Base-by-base conservation (phyloP, 2,329 filamentous ascomycete genomes). In the Aspergillus costaricaensis region DNA sequence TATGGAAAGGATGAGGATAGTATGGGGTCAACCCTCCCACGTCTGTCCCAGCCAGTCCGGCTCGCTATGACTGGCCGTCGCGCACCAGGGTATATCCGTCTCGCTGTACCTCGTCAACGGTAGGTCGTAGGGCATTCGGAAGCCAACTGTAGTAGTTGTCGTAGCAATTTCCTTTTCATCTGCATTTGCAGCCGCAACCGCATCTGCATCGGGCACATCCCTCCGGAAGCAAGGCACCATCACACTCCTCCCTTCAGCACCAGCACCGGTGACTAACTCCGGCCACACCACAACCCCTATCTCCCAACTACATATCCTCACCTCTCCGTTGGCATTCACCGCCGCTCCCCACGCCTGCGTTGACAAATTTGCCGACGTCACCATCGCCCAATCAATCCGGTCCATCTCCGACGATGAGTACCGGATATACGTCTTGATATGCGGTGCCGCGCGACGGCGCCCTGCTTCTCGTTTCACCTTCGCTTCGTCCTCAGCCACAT, bases 311-410 rank as follows among this genome's bases (percentile, higher is more conserved):
- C 89, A 87, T 27, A 96, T 86, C 38, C 88, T 83, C 30, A 92
- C 79, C 67, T 91, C 84, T 0, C 85, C 86, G 0, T 81, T 79
- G 3, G 79, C 74, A 62, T 83, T 86, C 1, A 73, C 74, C 2
- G 84, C 80, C 39, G 89, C 87, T 1, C 92, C 92, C 93, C 92
- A 96, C 0, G 92, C 92, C 75, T 96, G 92, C 62, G 88, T 94
- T 1, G 91, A 95, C 2, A 96, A 74, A 67, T 96, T 96, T n/a
- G 92, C 92, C n/a, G 91, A 95, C 0, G 91, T 96, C 2, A 96
- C 74, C 64, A 96, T 81, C 1, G 91, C 91, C 93, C 92, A 96
- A 70, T 95, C 90, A 41, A 96, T 87, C 0, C 64, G 73, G 5
- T 74, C 70, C 70, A 78, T 77, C 2, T 55, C 64, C 14, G 69